These are phyloP conservation scores for Craspedostauros australis DNA, from an alignment of 108 stramenopile genomes.

Conservation along the genomic window DNA sequence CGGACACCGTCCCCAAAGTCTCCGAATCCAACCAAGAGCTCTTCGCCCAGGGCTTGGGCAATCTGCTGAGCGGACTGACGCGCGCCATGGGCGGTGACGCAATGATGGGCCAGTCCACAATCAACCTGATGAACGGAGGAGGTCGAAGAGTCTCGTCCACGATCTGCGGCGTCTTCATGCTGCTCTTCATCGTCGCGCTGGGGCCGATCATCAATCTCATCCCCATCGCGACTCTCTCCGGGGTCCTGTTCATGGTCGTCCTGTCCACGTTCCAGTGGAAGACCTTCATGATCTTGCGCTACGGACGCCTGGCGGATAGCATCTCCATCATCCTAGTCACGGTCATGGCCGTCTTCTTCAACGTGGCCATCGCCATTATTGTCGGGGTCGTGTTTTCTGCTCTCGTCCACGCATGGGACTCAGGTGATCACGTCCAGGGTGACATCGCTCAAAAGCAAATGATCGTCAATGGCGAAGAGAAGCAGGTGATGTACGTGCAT, in stretches of 20 bases:
- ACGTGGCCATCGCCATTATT: slow-evolving; percentile 50
- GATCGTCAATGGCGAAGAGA: slow-evolving; percentile 25
- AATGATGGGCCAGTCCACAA: slow-evolving; percentile 60
- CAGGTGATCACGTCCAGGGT: slow-evolving; percentile 34
- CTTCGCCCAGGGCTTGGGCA: slow-evolving; percentile 52
- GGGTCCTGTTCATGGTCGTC: slow-evolving; percentile 51
- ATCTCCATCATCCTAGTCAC: slow-evolving; percentile 42
- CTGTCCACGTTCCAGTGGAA: slow-evolving; percentile 54
- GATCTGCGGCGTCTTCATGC: slow-evolving; percentile 48
- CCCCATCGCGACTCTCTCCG: slow-evolving; percentile 44
- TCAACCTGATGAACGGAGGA: slow-evolving; percentile 55
- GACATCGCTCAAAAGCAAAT: slow-evolving; percentile 32
- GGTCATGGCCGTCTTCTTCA: slow-evolving; percentile 39
- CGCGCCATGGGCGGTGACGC: slow-evolving; percentile 56
- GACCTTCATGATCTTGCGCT: slow-evolving; percentile 42
- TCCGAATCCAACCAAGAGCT: slow-evolving; percentile 43
- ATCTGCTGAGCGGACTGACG: slow-evolving; percentile 38
- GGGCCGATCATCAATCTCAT: slow-evolving; percentile 37
- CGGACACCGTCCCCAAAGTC: slow-evolving; percentile 41
- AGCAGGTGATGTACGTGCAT: slow-evolving; percentile 37
- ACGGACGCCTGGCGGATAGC: slow-evolving; percentile 36
- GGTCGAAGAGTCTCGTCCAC: slow-evolving; percentile 40
- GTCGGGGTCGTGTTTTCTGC: slow-evolving; percentile 40
- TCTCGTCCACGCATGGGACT: slow-evolving; percentile 50
- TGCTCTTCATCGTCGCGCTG: slow-evolving; percentile 35